Evolutionary conservation across 2,329 filamentous ascomycete species (phyloP).

Genomic region (Cadophora malorum): DNA sequence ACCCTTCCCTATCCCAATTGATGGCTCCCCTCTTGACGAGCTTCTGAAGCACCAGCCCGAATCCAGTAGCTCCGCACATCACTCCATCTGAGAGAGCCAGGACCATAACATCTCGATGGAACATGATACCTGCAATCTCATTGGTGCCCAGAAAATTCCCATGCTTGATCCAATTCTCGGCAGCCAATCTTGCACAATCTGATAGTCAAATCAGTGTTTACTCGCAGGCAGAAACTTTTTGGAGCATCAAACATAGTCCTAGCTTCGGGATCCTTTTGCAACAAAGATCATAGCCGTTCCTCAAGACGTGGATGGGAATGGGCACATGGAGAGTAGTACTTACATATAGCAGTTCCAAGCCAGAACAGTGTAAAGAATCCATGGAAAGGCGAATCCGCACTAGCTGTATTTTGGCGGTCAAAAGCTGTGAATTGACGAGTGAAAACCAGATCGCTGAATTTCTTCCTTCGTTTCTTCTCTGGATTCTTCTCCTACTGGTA

Average conservation of each 20-base stretch:
- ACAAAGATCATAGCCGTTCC: neutral
- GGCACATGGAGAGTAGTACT: slow-evolving; percentile 55
- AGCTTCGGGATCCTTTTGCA: neutral
- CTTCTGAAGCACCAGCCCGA: slow-evolving; percentile 70
- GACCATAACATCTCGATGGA: slow-evolving; percentile 59
- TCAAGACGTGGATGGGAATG: neutral
- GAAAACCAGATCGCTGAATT: slow-evolving; percentile 67
- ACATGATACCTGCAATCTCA: slow-evolving; percentile 75
- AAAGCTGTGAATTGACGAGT: slow-evolving; percentile 77
- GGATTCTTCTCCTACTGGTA: slow-evolving; percentile 36
- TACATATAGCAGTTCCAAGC: slow-evolving; percentile 70
- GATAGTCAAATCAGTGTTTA: neutral
- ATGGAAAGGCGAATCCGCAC: slow-evolving; percentile 73
- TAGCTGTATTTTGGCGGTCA: slow-evolving; percentile 71
- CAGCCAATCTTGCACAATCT: slow-evolving; percentile 54
- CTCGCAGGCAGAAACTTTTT: neutral
- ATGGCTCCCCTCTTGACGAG: slow-evolving; percentile 64
- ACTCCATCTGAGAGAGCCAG: slow-evolving; percentile 69
- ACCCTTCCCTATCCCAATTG: slow-evolving; percentile 71
- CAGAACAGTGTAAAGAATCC: slow-evolving; percentile 84
- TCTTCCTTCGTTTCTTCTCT: slow-evolving; percentile 39
- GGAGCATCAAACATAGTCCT: neutral
- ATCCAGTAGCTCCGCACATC: slow-evolving; percentile 70
- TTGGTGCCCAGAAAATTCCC: slow-evolving; percentile 73
- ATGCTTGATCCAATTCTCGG: slow-evolving; percentile 71